A percentile compares a stretch with the other conserved stretches of the same genome.
Evolutionary conservation across 2,329 filamentous ascomycete species (phyloP).

Genomic region (Fusarium sp.): DNA sequence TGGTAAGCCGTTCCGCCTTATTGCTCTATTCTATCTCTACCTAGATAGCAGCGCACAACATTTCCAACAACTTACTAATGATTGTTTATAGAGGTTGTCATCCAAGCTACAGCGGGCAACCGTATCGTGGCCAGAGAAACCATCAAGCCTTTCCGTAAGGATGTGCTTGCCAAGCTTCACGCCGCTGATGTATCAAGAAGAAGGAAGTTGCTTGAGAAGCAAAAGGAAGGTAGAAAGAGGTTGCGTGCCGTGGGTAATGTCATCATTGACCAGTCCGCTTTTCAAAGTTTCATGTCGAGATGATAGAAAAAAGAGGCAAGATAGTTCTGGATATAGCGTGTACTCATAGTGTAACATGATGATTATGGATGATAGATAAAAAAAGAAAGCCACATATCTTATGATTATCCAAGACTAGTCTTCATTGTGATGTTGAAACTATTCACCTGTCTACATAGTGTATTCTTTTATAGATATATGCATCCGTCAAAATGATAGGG

Average conservation of each 20-base stretch:
- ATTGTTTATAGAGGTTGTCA: constrained; percentile 78
- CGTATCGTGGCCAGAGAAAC: constrained; percentile 92
- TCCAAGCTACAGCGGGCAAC: constrained; percentile 88
- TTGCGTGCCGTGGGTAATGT: constrained; percentile 89
- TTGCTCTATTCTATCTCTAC: neutral
- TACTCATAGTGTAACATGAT: constrained; percentile 39
- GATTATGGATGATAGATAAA: constrained; percentile 17
- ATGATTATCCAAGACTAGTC: constrained; percentile 14
- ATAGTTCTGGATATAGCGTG: constrained; percentile 19
- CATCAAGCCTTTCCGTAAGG: constrained; percentile 96
- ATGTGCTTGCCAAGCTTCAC: constrained; percentile 92
- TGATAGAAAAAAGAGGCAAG: constrained; percentile 51
- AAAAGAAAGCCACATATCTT: neutral
- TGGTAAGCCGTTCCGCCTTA: constrained; percentile 52
- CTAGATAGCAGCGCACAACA: neutral
- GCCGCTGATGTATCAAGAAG: constrained; percentile 87
- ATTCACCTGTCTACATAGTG: neutral
- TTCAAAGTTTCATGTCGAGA: constrained; percentile 93
- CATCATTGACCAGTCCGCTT: constrained; percentile 94
- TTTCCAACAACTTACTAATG: constrained; percentile 3
- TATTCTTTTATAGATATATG: neutral
- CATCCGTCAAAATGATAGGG: neutral
- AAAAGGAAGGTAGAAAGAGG: constrained; percentile 94
- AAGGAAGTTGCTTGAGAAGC: constrained; percentile 91
- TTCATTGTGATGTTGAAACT: constrained; percentile 8